Base-by-base conservation (phyloP, 768 basidiomycete species). In the Macrolepiota albuminosa region DNA sequence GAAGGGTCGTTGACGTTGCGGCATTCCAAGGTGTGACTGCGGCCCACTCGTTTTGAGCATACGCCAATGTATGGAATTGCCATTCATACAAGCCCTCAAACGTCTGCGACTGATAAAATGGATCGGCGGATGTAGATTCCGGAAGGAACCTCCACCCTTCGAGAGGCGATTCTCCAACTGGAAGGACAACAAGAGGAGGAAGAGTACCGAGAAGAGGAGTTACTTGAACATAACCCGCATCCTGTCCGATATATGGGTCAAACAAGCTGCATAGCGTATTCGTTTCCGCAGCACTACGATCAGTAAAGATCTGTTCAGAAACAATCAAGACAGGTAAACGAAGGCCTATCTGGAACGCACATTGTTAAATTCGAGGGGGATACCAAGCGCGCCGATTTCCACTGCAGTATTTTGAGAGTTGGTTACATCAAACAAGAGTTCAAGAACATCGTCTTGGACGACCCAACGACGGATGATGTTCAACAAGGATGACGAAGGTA, bases 31-130 rank as follows among this genome's bases (percentile, higher is more conserved):
- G 81, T 0, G 79, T 78, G 40, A 78, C 78, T 8, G 65, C 64
- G 7, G 72, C 72, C 83, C 83, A 84, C 64, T 84, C 82, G 64
- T 81, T 79, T 62, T 83, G 71, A 13, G 82, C 81, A 64, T 82
- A 83, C 0, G 82, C 82, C 24, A 82, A 68, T 4, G 82, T 83
- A 57, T 84, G 83, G 67, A 83, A 82, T 64, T 81, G 78, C 82
- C 83, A 84, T 72, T 84, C 83, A 69, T 83, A 83, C 14, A 84
- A 66, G 0, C 76, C 83, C 64, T 84, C 83, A 63, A 84, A 84
- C 0, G 83, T 84, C 65, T 84, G 83, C 1, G 81, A 83, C 63
- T 84, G 82, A 63, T 84, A 84, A 59, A 70, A 79, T 1, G 80
- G 79, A 1, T 76, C 62, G 1, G 69, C 72, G 3, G 75, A 70